These are phyloP conservation scores for Rhodofomes roseus DNA, from an alignment of 1,284 basidiomycete genomes.

Conservation along the genomic window DNA sequence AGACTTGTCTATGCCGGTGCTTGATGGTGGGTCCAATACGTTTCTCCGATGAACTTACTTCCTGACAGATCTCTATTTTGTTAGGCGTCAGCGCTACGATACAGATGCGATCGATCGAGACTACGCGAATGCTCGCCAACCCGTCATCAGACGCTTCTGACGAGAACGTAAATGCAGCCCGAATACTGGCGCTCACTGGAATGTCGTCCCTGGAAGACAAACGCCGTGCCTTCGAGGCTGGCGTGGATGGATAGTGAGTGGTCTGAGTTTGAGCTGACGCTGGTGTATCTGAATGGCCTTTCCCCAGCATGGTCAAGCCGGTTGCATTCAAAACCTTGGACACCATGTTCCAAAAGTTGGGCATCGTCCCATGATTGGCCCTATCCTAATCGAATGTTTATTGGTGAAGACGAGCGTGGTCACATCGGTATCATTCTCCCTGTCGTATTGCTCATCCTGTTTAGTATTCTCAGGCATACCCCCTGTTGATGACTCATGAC, in stretches of 20 bases:
- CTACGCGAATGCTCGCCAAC: constrained; percentile 34
- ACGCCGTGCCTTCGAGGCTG: constrained; percentile 84
- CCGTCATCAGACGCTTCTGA: constrained; percentile 17
- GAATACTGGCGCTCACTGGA: constrained; percentile 90
- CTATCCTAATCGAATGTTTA: not conserved
- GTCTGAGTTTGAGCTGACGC: not conserved
- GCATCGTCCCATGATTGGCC: constrained; percentile 44
- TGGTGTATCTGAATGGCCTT: constrained; percentile 1
- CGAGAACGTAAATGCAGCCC: constrained; percentile 32
- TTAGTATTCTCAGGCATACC: not conserved
- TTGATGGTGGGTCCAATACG: constrained; percentile 60
- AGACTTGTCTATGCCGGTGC: constrained; percentile 90
- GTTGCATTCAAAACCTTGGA: constrained; percentile 89
- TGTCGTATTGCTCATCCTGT: not conserved
- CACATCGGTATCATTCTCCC: not conserved
- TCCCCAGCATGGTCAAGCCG: constrained; percentile 81
- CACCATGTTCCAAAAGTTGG: constrained; percentile 78
- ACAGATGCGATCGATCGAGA: constrained; percentile 81
- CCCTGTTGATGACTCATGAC: not conserved
- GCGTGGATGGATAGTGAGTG: constrained; percentile 92
- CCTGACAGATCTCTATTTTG: not conserved
- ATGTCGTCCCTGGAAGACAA: constrained; percentile 93
- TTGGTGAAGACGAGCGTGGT: not conserved
- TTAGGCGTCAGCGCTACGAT: constrained; percentile 78
- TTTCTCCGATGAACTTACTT: not conserved